Evolutionary conservation across 2,329 filamentous ascomycete species (phyloP).

Genomic region (Cladobotryum protrusum): DNA sequence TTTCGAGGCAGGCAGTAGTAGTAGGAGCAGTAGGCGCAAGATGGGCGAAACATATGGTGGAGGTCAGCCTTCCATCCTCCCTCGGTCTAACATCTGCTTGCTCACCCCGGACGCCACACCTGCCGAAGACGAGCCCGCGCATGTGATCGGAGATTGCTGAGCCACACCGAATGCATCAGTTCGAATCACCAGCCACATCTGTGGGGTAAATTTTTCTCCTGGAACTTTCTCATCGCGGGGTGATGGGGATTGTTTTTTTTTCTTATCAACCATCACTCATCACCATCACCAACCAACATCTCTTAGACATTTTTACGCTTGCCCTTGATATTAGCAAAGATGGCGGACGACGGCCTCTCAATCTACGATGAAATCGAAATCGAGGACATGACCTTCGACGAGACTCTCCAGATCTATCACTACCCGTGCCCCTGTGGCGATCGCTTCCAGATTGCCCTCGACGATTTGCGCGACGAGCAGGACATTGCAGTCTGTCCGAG

Average conservation of each 20-base stretch:
- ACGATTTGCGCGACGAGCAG: constrained; percentile 78
- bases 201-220: constrained; percentile 20
- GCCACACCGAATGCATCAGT: constrained; percentile 5
- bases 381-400: constrained; percentile 94
- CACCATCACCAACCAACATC: background rate
- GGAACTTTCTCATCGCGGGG: background rate
- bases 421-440: constrained; percentile 98
- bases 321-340: constrained; percentile 32
- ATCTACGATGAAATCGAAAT: constrained; percentile 99
- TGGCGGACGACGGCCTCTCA: constrained; percentile 60
- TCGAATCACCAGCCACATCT: constrained; percentile 10
- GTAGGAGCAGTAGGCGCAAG: background rate
- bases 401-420: constrained; percentile 78
- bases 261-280: too few relatives aligned
- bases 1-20: background rate
- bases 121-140: constrained; percentile 1
- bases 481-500: constrained; percentile 97
- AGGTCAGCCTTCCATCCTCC: background rate
- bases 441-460: constrained; percentile 83
- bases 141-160: constrained; percentile 13
- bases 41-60: background rate
- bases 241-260: background rate
- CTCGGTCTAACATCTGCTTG: background rate
- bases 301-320: background rate
- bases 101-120: background rate